Evolutionary conservation across 2,329 filamentous ascomycete species (phyloP).

Genomic region (Arthroderma sp.): DNA sequence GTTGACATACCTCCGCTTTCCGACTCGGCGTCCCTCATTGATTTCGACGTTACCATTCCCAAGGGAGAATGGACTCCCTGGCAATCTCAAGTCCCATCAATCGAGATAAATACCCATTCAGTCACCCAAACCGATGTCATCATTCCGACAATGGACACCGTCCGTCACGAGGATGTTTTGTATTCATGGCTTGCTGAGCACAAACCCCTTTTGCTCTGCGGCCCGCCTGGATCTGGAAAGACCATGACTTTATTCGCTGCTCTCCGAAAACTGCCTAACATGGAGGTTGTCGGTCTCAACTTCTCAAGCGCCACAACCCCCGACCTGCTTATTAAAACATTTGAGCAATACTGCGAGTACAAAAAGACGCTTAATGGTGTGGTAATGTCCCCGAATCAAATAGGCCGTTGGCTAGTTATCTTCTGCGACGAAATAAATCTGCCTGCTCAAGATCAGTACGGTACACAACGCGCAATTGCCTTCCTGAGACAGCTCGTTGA

Average conservation of each 20-base stretch:
- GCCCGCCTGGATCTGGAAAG: conserved; percentile 95
- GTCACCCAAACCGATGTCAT: conserved; percentile 97
- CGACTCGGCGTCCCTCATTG: conserved; percentile 74
- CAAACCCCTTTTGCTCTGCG: conserved; percentile 90
- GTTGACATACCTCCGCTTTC: conserved; percentile 73
- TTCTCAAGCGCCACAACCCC: conserved; percentile 98
- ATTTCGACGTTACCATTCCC: conserved; percentile 82
- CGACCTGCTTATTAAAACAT: conserved; percentile 95
- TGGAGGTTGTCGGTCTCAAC: conserved; percentile 98
- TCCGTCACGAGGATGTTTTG: conserved; percentile 95
- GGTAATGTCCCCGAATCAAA: conserved; percentile 87
- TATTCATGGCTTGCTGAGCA: conserved; percentile 99
- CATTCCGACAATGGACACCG: conserved; percentile 92
- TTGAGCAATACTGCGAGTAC: conserved; percentile 99
- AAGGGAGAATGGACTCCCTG: conserved; percentile 81
- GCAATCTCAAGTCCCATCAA: conserved; percentile 85
- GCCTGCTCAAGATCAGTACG: conserved; percentile 93
- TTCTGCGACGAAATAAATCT: conserved; percentile 99
- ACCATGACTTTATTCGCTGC: conserved; percentile 99
- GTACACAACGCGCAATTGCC: conserved; percentile 91
- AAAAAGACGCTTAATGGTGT: conserved; percentile 96
- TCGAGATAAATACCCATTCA: conserved; percentile 97
- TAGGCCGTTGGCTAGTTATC: conserved; percentile 92
- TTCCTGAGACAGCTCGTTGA: conserved; percentile 96
- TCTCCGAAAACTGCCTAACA: conserved; percentile 88